These are phyloP conservation scores for Alternaria gansuensis DNA, from an alignment of 2,329 filamentous ascomycete species.

Conservation along the genomic window DNA sequence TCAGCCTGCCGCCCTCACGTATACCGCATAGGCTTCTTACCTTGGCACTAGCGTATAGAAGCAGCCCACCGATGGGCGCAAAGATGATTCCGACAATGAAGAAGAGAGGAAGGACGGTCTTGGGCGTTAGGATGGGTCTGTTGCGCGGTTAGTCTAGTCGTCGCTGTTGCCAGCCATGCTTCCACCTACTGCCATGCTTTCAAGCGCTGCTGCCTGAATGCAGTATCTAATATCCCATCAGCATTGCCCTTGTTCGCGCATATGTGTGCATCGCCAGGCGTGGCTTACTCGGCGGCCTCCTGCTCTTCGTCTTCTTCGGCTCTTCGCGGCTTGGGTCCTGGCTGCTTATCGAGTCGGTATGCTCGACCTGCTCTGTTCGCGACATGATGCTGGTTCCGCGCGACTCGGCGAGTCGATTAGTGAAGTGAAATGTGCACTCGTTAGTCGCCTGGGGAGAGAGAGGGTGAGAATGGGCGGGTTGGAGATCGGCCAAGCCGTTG, in stretches of 20 bases:
- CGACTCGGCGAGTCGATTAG: slow-evolving; percentile 39
- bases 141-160: slow-evolving; percentile 51
- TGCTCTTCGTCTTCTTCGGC: slow-evolving; percentile 79
- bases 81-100: slow-evolving; percentile 92
- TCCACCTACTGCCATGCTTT: slow-evolving; percentile 95
- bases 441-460: slow-evolving; percentile 21
- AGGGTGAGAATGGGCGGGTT: slow-evolving; percentile 34
- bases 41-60: slow-evolving; percentile 84
- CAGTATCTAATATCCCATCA: slow-evolving; percentile 73
- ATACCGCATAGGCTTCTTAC: slow-evolving; percentile 59
- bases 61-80: slow-evolving; percentile 85
- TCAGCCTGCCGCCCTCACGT: slow-evolving; percentile 21
- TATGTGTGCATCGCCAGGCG: slow-evolving; percentile 12
- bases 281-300: slow-evolving; percentile 82
- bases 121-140: slow-evolving; percentile 92
- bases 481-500: slow-evolving; percentile 32
- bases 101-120: slow-evolving; percentile 90
- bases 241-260: slow-evolving; percentile 22
- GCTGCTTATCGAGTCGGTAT: slow-evolving; percentile 55
- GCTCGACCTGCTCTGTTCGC: slow-evolving; percentile 56
- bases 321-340: slow-evolving; percentile 54
- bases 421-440: slow-evolving; percentile 28
- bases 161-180: neutral
- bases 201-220: slow-evolving; percentile 93
- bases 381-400: slow-evolving; percentile 54